Base-by-base conservation (phyloP, 78 protist species). In the Dictyostelium intermedium region DNA sequence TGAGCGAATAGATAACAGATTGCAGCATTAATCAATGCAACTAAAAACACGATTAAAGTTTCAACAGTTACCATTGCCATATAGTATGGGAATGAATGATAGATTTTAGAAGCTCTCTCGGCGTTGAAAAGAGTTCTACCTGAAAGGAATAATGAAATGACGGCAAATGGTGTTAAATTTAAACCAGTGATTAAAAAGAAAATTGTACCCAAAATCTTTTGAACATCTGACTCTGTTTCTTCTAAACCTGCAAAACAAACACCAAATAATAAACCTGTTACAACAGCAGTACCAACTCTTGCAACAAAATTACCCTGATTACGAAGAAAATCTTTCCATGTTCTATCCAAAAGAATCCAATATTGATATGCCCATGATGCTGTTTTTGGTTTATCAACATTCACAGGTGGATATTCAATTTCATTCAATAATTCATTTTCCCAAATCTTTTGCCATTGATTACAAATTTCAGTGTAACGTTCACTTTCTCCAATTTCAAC, bases 91-190 rank as follows among this genome's bases (percentile, higher is more conserved):
- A 89, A 34, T 0, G 87, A 56, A 18, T 89, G 85, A 47, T 89
- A 89, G 69, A 80, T 45, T 13, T 69, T 80, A 13, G 93, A 70
- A 30, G 93, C 93, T 43, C 93, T 70, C 30, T 89, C 93, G 20
- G 83, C 56, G 35, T 89, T 89, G 70, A 89, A 89, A 20, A 89
- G 41, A n/a, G 93, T 74, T 30, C 93, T 23, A 18, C 60, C 69
- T 0, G 87, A 80, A 10, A 89, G 23, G 35, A 89, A 84, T 8
- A 89, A 34, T 30, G 93, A 78, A 80, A 89, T 89, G 3, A 34
- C 34, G 3, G 82, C 34, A 25, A 25, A 89, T 39, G 93, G 93
- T n/a, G 80, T 78, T n/a, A 89, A 30, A 60, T 69, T 69, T 37
- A 89, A 27, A 70, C 86, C 80, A 45, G 39, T 27, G 23, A 77